These are phyloP conservation scores for Xylona heveae DNA, from an alignment of 495 filamentous ascomycete genomes.

Conservation along the genomic window DNA sequence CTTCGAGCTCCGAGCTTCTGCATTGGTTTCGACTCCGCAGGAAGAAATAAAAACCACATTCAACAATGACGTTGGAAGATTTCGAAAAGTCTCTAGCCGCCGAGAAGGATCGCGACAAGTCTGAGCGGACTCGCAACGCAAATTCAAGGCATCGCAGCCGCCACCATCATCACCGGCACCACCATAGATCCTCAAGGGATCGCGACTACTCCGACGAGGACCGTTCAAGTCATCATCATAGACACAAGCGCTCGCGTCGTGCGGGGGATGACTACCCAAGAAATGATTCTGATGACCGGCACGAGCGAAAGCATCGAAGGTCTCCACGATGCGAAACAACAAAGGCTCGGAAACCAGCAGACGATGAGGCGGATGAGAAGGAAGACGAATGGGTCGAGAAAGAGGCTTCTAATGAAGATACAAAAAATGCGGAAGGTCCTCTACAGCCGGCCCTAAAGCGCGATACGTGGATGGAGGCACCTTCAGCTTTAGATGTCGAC, in stretches of 20 bases:
- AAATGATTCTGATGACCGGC: slow-evolving; percentile 14
- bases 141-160: slow-evolving; percentile 6
- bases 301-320: slow-evolving; percentile 18
- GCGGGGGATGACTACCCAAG: slow-evolving; percentile 21
- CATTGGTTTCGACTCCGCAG: too few species aligned
- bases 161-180: slow-evolving; percentile 7
- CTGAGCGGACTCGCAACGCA: slow-evolving; percentile 1
- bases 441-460: slow-evolving; percentile 24
- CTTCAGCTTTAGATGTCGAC: slow-evolving; percentile 61
- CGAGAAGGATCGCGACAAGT: slow-evolving; percentile 7
- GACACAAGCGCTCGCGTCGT: slow-evolving; percentile 32
- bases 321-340: slow-evolving; percentile 12
- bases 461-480: slow-evolving; percentile 90
- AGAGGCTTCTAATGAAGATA: slow-evolving; percentile 15
- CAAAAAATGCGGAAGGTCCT: slow-evolving; percentile 11
- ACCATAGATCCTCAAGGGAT: slow-evolving; percentile 9
- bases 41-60: background rate
- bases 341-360: background rate
- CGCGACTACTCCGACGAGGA: slow-evolving; percentile 23
- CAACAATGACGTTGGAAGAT: slow-evolving; percentile 29
- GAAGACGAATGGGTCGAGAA: slow-evolving; percentile 8
- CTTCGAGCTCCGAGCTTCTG: too few species aligned
- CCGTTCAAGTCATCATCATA: slow-evolving; percentile 16
- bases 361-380: slow-evolving; percentile 3
- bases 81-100: slow-evolving; percentile 29